These are phyloP conservation scores for Excoecaria cochinchinensis DNA, from an alignment of 345 rosid genomes.

Conservation along the genomic window DNA sequence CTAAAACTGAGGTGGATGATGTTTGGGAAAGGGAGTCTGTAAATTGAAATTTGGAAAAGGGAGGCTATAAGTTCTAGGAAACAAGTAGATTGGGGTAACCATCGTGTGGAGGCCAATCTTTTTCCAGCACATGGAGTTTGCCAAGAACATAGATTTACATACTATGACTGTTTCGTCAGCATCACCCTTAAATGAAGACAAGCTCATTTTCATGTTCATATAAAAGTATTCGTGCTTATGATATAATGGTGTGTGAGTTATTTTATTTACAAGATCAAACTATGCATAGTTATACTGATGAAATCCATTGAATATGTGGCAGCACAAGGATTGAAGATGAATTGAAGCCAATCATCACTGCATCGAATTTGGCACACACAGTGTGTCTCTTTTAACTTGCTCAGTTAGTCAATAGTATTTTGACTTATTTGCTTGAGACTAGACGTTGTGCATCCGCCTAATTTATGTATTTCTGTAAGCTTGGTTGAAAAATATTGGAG, in stretches of 20 bases:
- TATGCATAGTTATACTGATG: neutral
- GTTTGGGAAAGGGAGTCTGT: neutral
- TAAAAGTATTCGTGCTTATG: neutral
- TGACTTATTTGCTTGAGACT: constrained; percentile 1
- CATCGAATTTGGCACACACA: neutral
- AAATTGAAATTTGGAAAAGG: constrained; percentile 1
- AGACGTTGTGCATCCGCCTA: neutral
- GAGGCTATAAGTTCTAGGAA: neutral
- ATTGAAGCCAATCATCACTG: neutral
- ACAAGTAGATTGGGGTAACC: neutral
- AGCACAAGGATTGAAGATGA: constrained; percentile 32
- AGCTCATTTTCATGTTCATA: neutral
- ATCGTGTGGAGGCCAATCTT: neutral
- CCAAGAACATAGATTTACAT: neutral
- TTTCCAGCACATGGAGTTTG: neutral
- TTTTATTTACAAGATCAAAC: neutral
- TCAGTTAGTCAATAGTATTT: constrained; percentile 1
- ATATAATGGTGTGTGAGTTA: neutral
- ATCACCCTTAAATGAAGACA: neutral
- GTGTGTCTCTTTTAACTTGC: neutral
- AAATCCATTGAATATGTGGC: constrained; percentile 14
- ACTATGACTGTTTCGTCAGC: neutral
- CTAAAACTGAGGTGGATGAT: neutral
- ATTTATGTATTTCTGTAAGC: neutral
- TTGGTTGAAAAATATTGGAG: neutral